A percentile compares a stretch with the other conserved stretches of the same genome.
These are phyloP conservation scores for Monilinia polystroma DNA, from an alignment of 2,329 filamentous ascomycete species.

Conservation along the genomic window DNA sequence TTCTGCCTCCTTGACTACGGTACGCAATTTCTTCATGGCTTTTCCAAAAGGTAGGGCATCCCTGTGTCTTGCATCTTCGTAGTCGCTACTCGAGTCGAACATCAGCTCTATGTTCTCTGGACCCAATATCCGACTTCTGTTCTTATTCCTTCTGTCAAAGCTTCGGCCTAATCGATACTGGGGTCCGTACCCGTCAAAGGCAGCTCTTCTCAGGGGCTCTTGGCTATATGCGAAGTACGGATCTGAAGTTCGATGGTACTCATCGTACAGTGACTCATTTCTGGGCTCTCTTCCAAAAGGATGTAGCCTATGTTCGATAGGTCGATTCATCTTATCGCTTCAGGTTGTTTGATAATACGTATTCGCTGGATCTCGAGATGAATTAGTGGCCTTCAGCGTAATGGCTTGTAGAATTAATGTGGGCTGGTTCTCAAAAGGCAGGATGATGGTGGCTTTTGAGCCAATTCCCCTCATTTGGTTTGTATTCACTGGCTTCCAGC, in stretches of 20 bases:
- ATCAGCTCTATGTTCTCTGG: neutral
- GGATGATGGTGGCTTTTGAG: constrained; percentile 7
- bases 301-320: constrained; percentile 14
- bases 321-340: constrained; percentile 15
- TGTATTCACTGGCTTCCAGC: neutral
- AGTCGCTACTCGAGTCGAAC: constrained; percentile 8
- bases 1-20: constrained; percentile 28
- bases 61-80: constrained; percentile 2
- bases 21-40: constrained; percentile 25
- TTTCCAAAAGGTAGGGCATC: constrained; percentile 19
- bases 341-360: neutral
- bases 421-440: constrained; percentile 1
- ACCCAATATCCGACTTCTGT: neutral
- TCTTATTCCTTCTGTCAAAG: neutral
- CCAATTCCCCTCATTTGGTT: neutral
- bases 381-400: neutral
- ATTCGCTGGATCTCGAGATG: neutral
- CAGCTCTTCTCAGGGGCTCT: constrained; percentile 1
- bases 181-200: constrained; percentile 1
- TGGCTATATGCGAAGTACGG: constrained; percentile 8
- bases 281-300: constrained; percentile 16
- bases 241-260: neutral
- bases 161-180: neutral
- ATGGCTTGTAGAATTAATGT: neutral
- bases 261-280: constrained; percentile 13